Base-by-base conservation (phyloP, 2,329 filamentous ascomycete genomes). In the Ascocoryne sarcoides region DNA sequence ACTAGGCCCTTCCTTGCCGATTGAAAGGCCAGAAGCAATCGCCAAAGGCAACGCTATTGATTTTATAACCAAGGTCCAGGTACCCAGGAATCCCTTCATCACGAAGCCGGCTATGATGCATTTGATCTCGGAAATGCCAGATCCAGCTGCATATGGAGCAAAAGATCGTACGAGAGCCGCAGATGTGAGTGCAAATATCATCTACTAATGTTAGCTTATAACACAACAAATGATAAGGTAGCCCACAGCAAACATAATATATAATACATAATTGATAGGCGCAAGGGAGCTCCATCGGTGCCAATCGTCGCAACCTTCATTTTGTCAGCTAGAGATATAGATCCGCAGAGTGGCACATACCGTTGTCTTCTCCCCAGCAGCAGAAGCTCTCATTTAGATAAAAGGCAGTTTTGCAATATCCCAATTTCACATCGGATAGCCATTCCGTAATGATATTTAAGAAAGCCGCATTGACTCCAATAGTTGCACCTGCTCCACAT, bases 71-170 rank as follows among this genome's bases (percentile, higher is more conserved):
- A 98, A 69, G 4, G 92, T 96, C 76, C 87, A 88, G 54, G 82
- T 82, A 15, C 90, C 88, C 12, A 98, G 72, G 57, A 98, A 98
- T 0, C 89, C 92, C 64, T 96, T 95, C 92, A 98, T 98, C 36
- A 96, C 86, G 60, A 98, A 98, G 3, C 92, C 92, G 4, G 90
- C 92, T 58, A 98, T 95, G 59, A 98, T 96, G 64, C 88, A 95
- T 64, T 98, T 98, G 71, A 98, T 98, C 66, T 98, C 92, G 10
- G 88, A 95, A 43, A 98, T 98, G 30, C 92, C 92, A 10, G 87
- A 95, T 12, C 92, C 92, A 23, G 92, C 92, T 9, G 92, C 92
- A 60, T 98, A 98, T 0, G 92, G 92, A 4, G 92, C 89, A 62
- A 92, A 96, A 1, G 78, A 79, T 60, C 87, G 92, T 58, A 98